A percentile compares a stretch with the other conserved stretches of the same genome.
These are phyloP conservation scores for Candida pseudoglaebosa DNA, from an alignment of 805 yeast species.

Conservation along the genomic window DNA sequence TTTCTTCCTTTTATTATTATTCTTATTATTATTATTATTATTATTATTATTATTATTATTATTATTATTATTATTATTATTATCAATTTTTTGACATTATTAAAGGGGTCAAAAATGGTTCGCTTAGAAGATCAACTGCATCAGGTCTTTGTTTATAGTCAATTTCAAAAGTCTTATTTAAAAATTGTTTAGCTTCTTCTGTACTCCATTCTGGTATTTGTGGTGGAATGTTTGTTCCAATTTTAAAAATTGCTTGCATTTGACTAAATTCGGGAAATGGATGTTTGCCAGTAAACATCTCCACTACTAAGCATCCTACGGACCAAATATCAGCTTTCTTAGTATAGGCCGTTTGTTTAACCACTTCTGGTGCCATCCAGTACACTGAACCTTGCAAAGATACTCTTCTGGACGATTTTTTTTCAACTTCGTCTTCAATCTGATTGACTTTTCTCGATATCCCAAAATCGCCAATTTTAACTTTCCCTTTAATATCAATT, in stretches of 20 bases:
- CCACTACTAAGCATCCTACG: slow-evolving; percentile 88
- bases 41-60: too few relatives aligned
- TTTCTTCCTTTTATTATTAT: too few relatives aligned
- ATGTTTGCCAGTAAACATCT: slow-evolving; percentile 93
- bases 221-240: slow-evolving; percentile 84
- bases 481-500: slow-evolving; percentile 75
- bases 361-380: slow-evolving; percentile 99
- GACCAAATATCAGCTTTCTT: slow-evolving; percentile 97
- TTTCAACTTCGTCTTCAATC: slow-evolving; percentile 19
- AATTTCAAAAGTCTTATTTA: slow-evolving; percentile 63
- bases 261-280: slow-evolving; percentile 94
- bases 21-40: too few relatives aligned
- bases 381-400: slow-evolving; percentile 90
- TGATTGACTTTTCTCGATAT: slow-evolving; percentile 49
- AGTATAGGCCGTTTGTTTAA: slow-evolving; percentile 86
- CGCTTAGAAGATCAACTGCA: slow-evolving; percentile 65
- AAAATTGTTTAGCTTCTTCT: slow-evolving; percentile 61
- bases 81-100: slow-evolving; percentile 35
- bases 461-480: slow-evolving; percentile 85
- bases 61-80: too few relatives aligned
- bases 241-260: slow-evolving; percentile 94
- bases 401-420: slow-evolving; percentile 52
- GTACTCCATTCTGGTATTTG: slow-evolving; percentile 73
- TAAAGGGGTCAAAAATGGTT: slow-evolving; percentile 54
- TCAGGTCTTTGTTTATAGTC: slow-evolving; percentile 72